A percentile compares a stretch with the other conserved stretches of the same genome.
These are phyloP conservation scores for Oenanthe javanica DNA, from an alignment of 140 eudicot genomes.

Conservation along the genomic window DNA sequence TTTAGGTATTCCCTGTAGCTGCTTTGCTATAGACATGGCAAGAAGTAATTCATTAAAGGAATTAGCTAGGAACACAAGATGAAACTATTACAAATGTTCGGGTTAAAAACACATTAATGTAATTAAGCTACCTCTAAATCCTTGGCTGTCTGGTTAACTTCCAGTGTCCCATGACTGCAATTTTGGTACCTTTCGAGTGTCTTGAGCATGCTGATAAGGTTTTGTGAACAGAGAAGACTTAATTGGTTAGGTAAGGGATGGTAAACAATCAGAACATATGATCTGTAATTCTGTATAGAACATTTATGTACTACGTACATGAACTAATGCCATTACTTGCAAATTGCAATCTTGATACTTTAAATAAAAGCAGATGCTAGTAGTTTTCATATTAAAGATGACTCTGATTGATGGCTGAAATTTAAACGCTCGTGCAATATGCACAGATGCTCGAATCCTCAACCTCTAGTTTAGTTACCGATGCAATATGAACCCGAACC, in stretches of 20 bases:
- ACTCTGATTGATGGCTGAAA: no score
- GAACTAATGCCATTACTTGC: not conserved
- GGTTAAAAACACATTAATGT: not conserved
- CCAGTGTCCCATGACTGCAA: conserved; percentile 77
- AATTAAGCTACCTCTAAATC: conserved; percentile 54
- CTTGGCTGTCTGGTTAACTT: conserved; percentile 51
- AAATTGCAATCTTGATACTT: not conserved
- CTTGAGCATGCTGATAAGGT: conserved; percentile 64
- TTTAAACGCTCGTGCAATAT: no score
- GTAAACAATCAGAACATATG: not conserved
- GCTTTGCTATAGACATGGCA: conserved; percentile 39
- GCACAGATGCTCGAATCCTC: no score
- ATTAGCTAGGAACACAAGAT: no score
- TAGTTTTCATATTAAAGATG: not conserved
- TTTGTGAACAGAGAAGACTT: not conserved
- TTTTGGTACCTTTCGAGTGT: conserved; percentile 88
- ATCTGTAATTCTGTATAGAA: not conserved
- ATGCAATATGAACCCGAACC: no score
- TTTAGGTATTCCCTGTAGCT: conserved; percentile 88
- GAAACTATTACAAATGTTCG: not conserved
- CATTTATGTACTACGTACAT: not conserved
- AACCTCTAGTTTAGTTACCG: no score
- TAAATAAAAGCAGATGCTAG: not conserved
- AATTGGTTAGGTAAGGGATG: not conserved
- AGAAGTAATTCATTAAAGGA: not conserved